Base-by-base conservation (phyloP, 495 filamentous ascomycete genomes). In the Penicillium paxilli region DNA sequence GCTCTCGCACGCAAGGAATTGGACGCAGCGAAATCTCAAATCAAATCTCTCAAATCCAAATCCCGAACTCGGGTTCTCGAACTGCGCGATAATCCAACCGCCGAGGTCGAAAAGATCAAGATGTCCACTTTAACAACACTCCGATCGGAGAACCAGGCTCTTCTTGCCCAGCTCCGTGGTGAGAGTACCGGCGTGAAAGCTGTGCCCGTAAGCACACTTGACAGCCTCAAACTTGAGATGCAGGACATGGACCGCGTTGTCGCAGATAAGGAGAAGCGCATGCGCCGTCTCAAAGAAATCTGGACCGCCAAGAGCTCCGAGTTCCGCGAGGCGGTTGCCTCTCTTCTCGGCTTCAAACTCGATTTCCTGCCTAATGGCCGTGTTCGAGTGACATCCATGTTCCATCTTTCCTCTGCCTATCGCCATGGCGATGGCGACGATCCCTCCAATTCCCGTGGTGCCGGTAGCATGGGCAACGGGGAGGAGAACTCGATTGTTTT, bases 351-450 rank as follows among this genome's bases (percentile, higher is more conserved):
- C 0, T 98, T 89, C 85, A 92, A 92, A 48, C 81, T 97, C 28
- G 88, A 95, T 47, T 96, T 98, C 74, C 83, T 96, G 63, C 90
- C 90, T 2, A 95, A 93, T 63, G 94, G 94, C 17, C 91, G 92
- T 60, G 93, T 96, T 62, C 82, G 87, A 12, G 88, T 96, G 45
- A 92, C 91, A 23, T 85, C 80, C 44, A 83, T 91, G 64, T 92
- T 91, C 64, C 87, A 87, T 59, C 84, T 89, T 1, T 84, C 80
- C 4, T 52, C 69, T 8, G 72, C 69, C 9, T 78, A 78, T 51
- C 62, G 75, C 12, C 83, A 83, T 33, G 84, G 83, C 37, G 86
- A 89, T 65, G 54, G 69, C 19, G 60, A 73, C 58, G 73, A 80
- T 11, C 73, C 71, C 28, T 60, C 68, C 5, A 69, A 76, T 49